phyloP scores from a whole-genome alignment of 208 protist genomes.

The Naegleria lovaniensis region DNA sequence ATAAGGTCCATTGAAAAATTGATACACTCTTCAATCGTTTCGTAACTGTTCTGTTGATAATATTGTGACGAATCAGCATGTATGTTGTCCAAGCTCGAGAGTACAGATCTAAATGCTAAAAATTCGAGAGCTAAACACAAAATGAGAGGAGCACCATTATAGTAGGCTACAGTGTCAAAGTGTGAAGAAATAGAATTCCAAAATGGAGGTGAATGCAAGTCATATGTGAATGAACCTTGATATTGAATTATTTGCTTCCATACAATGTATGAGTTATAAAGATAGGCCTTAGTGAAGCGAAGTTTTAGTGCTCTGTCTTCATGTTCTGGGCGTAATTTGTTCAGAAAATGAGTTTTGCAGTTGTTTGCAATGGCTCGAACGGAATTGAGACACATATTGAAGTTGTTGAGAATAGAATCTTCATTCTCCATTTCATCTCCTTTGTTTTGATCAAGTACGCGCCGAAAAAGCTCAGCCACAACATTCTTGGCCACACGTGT shows the following conservation, averaged over 20 bases:
- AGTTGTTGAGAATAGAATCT: not conserved
- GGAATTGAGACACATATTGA: not conserved
- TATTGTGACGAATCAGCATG: too few relatives aligned
- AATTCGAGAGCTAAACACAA: not conserved
- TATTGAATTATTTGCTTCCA: not conserved
- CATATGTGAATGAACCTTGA: not conserved
- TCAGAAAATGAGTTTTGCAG: not conserved
- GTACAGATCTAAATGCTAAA: not conserved
- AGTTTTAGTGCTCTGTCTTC: not conserved
- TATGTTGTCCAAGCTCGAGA: too few relatives aligned
- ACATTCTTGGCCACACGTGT: too few relatives aligned
- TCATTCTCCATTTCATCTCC: not conserved
- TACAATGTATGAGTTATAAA: not conserved
- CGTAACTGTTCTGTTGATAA: too few relatives aligned
- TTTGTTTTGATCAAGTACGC: not conserved
- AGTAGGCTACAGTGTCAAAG: not conserved
- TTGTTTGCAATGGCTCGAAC: not conserved
- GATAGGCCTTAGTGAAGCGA: not conserved
- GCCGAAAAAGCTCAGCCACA: too few relatives aligned
- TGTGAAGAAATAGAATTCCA: not conserved
- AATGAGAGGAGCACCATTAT: not conserved
- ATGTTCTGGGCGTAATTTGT: not conserved
- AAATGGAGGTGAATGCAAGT: not conserved
- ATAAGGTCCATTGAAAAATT: too few relatives aligned
- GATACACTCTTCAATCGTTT: too few relatives aligned